Percentiles rank a stretch among this genome's conserved stretches.
phyloP scores from a whole-genome alignment of 495 filamentous ascomycete genomes.

The Xylaria nigripes region DNA sequence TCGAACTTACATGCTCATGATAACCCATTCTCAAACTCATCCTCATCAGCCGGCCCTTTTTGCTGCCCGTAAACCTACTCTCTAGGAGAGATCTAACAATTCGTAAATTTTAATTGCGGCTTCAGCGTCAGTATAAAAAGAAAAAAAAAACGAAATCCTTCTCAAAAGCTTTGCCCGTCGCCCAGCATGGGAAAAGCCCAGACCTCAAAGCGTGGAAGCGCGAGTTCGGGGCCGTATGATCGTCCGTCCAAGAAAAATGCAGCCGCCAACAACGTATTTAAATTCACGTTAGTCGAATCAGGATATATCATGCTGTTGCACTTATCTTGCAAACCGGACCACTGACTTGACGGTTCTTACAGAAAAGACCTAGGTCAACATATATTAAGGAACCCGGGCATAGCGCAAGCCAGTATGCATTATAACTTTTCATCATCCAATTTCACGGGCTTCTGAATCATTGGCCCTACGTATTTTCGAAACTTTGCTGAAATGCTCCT shows the following conservation, averaged over 20 bases:
- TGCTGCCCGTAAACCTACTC: neutral
- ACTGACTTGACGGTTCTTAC: slow-evolving; percentile 23
- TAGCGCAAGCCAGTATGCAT: slow-evolving; percentile 61
- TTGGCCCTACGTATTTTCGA: too few relatives aligned
- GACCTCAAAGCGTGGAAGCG: slow-evolving; percentile 51
- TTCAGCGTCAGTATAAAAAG: neutral
- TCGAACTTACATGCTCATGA: slow-evolving; percentile 14
- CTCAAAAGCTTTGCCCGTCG: neutral
- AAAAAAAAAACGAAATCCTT: neutral
- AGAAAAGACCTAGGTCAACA: slow-evolving; percentile 86
- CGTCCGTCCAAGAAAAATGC: slow-evolving; percentile 29
- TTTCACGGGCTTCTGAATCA: slow-evolving; percentile 37
- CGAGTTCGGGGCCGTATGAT: slow-evolving; percentile 49
- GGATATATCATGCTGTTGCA: too few relatives aligned
- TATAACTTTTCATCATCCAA: neutral
- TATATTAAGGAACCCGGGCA: slow-evolving; percentile 90
- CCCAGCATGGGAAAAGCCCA: slow-evolving; percentile 53
- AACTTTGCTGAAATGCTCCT: neutral
- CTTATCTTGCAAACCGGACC: neutral
- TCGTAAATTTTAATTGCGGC: neutral
- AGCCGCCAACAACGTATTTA: slow-evolving; percentile 74
- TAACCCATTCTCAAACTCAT: neutral
- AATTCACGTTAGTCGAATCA: slow-evolving; percentile 31
- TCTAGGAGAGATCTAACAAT: neutral
- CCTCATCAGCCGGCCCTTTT: neutral